Evolutionary conservation across 352 stramenopile genomes (phyloP).

Genomic region (Salisapilia sapeloensis): DNA sequence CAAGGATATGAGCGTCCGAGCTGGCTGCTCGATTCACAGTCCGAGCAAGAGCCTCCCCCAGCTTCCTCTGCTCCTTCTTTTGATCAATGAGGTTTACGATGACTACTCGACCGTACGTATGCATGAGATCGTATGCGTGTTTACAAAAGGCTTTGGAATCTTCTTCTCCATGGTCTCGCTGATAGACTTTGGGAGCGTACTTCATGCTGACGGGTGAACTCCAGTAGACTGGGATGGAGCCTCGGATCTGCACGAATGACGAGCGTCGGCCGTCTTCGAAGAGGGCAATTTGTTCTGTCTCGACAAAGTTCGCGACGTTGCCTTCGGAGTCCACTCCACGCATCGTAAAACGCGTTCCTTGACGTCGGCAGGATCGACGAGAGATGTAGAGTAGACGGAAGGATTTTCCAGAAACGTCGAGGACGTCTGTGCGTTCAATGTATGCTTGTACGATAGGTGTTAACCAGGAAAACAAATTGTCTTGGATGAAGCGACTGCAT

Average conservation of each 20-base stretch:
- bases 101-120: conserved; percentile 56
- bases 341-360: conserved; percentile 85
- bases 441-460: conserved; percentile 67
- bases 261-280: conserved; percentile 30
- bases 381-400: conserved; percentile 69
- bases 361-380: conserved; percentile 51
- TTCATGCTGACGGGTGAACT: conserved; percentile 78
- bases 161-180: conserved; percentile 14
- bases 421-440: conserved; percentile 25
- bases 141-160: conserved; percentile 35
- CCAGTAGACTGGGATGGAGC: conserved; percentile 93
- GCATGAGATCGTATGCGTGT: conserved; percentile 43
- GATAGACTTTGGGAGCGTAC: conserved; percentile 86
- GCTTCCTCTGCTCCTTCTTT: conserved; percentile 84
- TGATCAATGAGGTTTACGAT: conserved; percentile 93
- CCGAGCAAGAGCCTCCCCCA: conserved; percentile 84
- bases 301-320: conserved; percentile 90
- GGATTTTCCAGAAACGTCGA: conserved; percentile 22
- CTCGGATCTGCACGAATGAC: conserved; percentile 78
- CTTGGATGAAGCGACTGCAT: conserved; percentile 38
- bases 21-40: conserved; percentile 25
- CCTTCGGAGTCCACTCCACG: conserved; percentile 84
- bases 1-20: conserved; percentile 41
- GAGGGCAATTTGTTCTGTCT: conserved; percentile 89
- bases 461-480: conserved; percentile 63